Percentiles rank a stretch among this genome's conserved stretches.
phyloP scores from a whole-genome alignment of 108 stramenopile species.

The Fragilariopsis cylindrus region DNA sequence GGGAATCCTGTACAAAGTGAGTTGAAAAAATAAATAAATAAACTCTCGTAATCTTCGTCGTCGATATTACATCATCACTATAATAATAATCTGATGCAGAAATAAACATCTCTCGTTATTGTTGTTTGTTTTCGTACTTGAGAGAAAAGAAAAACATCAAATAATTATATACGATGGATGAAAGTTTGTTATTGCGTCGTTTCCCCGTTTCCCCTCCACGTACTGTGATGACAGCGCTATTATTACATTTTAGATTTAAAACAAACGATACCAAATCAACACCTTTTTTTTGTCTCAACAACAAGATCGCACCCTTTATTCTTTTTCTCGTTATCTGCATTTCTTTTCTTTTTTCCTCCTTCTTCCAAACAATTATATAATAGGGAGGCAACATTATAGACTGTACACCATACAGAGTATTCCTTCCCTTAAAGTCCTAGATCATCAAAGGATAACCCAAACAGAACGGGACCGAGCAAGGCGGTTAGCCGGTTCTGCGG shows the following conservation, averaged over 20 bases:
- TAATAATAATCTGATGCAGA: background rate
- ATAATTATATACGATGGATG: no score
- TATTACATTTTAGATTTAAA: no score
- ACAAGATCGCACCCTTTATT: background rate
- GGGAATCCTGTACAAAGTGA: conserved; percentile 86
- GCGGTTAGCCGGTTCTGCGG: conserved; percentile 74
- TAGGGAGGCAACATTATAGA: conserved; percentile 85
- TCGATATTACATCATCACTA: no score
- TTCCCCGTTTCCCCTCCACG: no score
- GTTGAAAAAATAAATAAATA: conserved; percentile 22
- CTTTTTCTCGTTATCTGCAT: no score
- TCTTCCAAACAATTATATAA: conserved; percentile 7
- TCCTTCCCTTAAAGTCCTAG: conserved; percentile 75
- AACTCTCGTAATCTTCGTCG: no score
- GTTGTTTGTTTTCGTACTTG: no score
- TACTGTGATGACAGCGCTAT: no score
- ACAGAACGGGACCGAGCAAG: conserved; percentile 75
- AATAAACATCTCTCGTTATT: background rate
- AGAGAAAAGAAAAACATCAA: no score
- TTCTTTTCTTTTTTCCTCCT: background rate
- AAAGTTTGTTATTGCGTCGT: no score
- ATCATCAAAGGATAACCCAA: conserved; percentile 68
- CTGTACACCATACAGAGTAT: conserved; percentile 60
- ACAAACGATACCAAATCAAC: no score
- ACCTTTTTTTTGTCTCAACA: background rate